Conservation (phyloP, 2,329 filamentous ascomycete species). For the Dryadomyces quercus-mongolicae region DNA sequence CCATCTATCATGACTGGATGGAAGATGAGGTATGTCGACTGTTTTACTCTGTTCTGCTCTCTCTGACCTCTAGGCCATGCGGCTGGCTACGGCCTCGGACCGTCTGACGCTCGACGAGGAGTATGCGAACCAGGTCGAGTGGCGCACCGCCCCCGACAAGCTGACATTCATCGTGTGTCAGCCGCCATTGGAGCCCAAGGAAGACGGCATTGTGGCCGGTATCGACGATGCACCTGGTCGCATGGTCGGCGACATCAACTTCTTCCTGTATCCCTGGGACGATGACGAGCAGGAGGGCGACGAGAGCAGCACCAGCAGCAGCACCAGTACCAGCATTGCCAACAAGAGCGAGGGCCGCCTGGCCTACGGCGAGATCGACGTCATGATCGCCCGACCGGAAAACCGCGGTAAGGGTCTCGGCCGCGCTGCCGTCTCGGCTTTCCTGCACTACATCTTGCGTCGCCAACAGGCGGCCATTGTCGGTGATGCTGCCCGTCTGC, state of each 20-base stretch:
- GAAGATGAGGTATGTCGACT: conserved; percentile 50
- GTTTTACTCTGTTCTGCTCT: background rate
- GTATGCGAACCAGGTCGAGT: conserved; percentile 80
- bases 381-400: conserved; percentile 62
- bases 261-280: conserved; percentile 59
- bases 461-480: conserved; percentile 41
- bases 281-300: conserved; percentile 31
- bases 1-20: conserved; percentile 85
- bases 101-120: conserved; percentile 70
- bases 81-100: conserved; percentile 77
- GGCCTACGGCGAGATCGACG: conserved; percentile 61
- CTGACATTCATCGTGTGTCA: conserved; percentile 80
- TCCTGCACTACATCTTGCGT: conserved; percentile 54
- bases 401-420: conserved; percentile 55
- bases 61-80: conserved; percentile 48
- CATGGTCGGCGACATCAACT: conserved; percentile 67
- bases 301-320: conserved; percentile 12
- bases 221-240: conserved; percentile 38
- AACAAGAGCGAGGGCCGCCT: conserved; percentile 28
- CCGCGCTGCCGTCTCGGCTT: conserved; percentile 48
- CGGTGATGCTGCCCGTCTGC: conserved; percentile 28
- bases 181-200: conserved; percentile 18
- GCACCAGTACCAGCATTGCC: too few species aligned
- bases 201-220: conserved; percentile 11
- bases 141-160: conserved; percentile 74